Evolutionary conservation across 768 basidiomycete species (phyloP).

Genomic region (Termitomyces titanicus): DNA sequence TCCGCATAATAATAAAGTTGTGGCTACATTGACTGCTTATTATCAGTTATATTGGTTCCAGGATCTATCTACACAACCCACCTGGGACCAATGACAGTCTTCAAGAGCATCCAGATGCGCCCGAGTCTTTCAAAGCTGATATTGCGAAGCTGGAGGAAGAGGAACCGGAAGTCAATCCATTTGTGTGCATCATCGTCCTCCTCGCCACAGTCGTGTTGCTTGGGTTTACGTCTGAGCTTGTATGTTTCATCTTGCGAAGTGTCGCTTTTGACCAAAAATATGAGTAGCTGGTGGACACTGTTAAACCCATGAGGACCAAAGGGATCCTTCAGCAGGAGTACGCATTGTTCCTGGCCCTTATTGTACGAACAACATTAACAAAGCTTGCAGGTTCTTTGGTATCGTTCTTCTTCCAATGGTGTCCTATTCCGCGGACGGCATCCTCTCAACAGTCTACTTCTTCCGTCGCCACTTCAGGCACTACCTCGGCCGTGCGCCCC

Average conservation of each 20-base stretch:
- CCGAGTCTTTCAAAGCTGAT: conserved; percentile 39
- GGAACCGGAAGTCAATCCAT: conserved; percentile 60
- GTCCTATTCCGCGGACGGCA: conserved; percentile 69
- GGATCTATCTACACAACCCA: conserved; percentile 67
- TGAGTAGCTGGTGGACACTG: conserved; percentile 55
- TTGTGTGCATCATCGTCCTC: conserved; percentile 54
- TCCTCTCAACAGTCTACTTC: conserved; percentile 56
- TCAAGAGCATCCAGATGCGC: conserved; percentile 39
- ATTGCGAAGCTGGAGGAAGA: conserved; percentile 29
- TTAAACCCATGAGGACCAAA: conserved; percentile 48
- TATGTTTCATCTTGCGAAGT: conserved; percentile 26
- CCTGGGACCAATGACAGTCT: conserved; percentile 47
- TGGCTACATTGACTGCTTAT: neutral
- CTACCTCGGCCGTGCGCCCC: conserved; percentile 30
- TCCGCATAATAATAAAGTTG: too few species aligned
- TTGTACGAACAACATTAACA: neutral
- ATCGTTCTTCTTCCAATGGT: conserved; percentile 67
- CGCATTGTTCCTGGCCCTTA: neutral
- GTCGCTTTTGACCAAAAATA: neutral
- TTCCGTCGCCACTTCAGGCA: conserved; percentile 37
- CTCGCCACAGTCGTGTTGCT: conserved; percentile 50
- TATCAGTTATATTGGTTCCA: conserved; percentile 57
- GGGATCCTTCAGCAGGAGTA: conserved; percentile 47
- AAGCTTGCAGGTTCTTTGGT: conserved; percentile 61
- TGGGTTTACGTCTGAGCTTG: conserved; percentile 68